Evolutionary conservation across 306 rosid genomes (phyloP).

Genomic region (Dalbergia cultrata): DNA sequence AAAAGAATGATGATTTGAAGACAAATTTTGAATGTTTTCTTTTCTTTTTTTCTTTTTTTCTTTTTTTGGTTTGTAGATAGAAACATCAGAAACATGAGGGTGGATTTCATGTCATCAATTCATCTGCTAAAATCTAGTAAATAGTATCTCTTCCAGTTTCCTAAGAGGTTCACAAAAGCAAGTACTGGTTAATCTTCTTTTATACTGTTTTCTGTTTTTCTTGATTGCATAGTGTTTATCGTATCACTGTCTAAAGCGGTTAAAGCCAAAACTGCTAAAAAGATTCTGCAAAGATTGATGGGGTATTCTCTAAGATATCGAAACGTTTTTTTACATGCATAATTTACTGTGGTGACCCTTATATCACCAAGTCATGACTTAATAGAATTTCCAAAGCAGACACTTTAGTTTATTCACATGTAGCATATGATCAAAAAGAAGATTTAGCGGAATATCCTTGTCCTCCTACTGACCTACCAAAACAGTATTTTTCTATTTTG

Average conservation of each 20-base stretch:
- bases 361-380: background rate
- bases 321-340: background rate
- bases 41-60: background rate
- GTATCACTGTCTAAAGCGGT: slow-evolving; percentile 30
- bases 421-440: slow-evolving; percentile 9
- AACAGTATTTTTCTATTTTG: slow-evolving; percentile 17
- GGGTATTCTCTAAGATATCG: slow-evolving; percentile 6
- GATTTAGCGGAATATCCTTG: slow-evolving; percentile 9
- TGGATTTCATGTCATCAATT: slow-evolving; percentile 22
- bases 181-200: background rate
- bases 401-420: background rate
- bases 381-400: slow-evolving; percentile 23
- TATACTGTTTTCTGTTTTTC: background rate
- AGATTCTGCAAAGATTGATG: slow-evolving; percentile 5
- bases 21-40: background rate
- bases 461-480: slow-evolving; percentile 6
- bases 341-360: background rate
- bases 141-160: background rate
- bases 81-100: slow-evolving; percentile 9
- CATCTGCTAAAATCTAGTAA: background rate
- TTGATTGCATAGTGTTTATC: background rate
- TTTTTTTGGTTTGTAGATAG: background rate
- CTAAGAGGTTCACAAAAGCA: background rate
- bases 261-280: slow-evolving; percentile 29
- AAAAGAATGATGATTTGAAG: background rate